A percentile compares a stretch with the other conserved stretches of the same genome.
These are phyloP conservation scores for Vanrija pseudolonga DNA, from an alignment of 1,284 basidiomycete genomes.

Conservation along the genomic window DNA sequence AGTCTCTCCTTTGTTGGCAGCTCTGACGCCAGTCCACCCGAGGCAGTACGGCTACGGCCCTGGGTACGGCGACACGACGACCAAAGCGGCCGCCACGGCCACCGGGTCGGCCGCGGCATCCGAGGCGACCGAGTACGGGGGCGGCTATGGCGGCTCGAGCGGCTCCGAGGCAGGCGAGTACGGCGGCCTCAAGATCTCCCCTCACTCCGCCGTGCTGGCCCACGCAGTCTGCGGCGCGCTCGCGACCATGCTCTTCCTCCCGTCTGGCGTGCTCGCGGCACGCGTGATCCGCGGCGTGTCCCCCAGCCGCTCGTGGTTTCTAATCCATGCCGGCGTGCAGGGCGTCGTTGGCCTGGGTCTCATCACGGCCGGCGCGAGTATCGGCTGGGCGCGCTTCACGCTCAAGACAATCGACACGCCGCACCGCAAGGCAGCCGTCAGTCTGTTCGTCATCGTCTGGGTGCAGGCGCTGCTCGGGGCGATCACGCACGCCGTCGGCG, in stretches of 20 bases:
- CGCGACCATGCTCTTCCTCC: slow-evolving; percentile 60
- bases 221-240: slow-evolving; percentile 57
- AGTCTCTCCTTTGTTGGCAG: too few species aligned
- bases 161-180: neutral
- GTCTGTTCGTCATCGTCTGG: slow-evolving; percentile 58
- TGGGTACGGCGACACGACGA: too few species aligned
- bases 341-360: slow-evolving; percentile 57
- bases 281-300: slow-evolving; percentile 58
- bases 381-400: slow-evolving; percentile 18
- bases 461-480: neutral
- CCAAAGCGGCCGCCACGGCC: too few species aligned
- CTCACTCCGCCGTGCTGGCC: slow-evolving; percentile 50
- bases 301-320: slow-evolving; percentile 56
- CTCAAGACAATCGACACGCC: neutral
- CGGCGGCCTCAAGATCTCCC: neutral
- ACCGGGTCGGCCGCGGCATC: too few species aligned
- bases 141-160: neutral
- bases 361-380: slow-evolving; percentile 54
- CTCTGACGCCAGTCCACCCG: too few species aligned
- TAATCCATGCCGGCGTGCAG: slow-evolving; percentile 54
- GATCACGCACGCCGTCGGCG: neutral
- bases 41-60: too few species aligned
- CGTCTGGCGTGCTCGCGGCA: slow-evolving; percentile 58
- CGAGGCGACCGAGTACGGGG: too few species aligned
- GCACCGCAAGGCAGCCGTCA: slow-evolving; percentile 53